Evolutionary conservation across 225 moss, liverwort and hornwort species (phyloP).

Genomic region (Lunularia cruciata): DNA sequence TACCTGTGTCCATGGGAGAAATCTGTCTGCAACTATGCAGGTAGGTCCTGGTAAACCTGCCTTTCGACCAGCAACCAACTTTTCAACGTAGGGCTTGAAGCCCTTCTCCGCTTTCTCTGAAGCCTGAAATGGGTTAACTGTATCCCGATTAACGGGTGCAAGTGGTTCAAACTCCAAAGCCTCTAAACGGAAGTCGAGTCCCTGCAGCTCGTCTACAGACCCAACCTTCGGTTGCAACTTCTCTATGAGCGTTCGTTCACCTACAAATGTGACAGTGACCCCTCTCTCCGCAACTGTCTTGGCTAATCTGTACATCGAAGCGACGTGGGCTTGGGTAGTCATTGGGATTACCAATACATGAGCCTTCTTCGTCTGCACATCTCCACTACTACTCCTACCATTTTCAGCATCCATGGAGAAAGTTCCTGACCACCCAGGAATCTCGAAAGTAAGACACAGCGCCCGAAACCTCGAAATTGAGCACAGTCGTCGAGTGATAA

Average conservation of each 20-base stretch:
- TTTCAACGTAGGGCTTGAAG: neutral
- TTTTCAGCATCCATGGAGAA: too few relatives aligned
- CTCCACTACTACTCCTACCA: too few relatives aligned
- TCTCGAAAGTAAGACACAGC: too few relatives aligned
- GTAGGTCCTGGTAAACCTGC: constrained; percentile 4
- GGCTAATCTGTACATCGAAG: neutral
- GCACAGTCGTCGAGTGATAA: too few relatives aligned
- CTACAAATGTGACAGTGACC: neutral
- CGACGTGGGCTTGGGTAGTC: neutral
- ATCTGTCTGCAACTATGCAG: neutral
- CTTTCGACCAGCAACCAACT: neutral
- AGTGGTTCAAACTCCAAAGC: neutral
- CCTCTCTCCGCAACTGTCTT: constrained; percentile 3
- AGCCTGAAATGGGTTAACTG: neutral
- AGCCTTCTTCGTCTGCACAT: too few relatives aligned
- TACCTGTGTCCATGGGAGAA: neutral
- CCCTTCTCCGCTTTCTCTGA: neutral
- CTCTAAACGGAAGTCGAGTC: constrained; percentile 8
- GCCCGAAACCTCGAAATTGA: too few relatives aligned
- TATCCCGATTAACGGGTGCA: neutral
- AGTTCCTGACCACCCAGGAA: too few relatives aligned
- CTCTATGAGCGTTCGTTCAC: neutral
- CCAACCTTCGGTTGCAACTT: too few relatives aligned
- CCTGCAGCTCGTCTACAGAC: neutral
- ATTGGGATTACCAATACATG: too few relatives aligned